Evolutionary conservation across 2,329 filamentous ascomycete genomes (phyloP), one percentile per base, ranked within the genome.

Genomic region (Xenosphaeropsis pyriputrescens): DNA sequence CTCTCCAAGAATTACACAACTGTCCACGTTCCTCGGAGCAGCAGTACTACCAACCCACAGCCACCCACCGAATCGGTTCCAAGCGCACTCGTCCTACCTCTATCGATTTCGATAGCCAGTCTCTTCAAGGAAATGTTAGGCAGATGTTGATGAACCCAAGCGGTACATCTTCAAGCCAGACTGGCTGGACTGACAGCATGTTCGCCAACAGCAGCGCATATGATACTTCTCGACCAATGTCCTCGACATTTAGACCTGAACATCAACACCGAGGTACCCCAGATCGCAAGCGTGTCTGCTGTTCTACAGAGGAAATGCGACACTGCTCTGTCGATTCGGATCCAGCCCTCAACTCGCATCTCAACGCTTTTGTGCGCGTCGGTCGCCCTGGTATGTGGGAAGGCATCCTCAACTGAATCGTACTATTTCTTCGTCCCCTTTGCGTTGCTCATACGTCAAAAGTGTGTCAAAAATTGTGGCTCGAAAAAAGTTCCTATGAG

Each of bases 91-190:
- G 75, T 36, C 66, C 73, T 12, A 49, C 60, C 6, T 79, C 74
- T 12, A 63, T 70, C 39, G 75, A 81, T 29, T 19, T 37, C 41
- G 22, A 26, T 26, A 26, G 8, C 22, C 60, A 65, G 40, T 58
- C 63, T n/a, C 61, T 78, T 7, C 77, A 82, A 50, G 73, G 80
- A 42, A 77, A 79, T 41, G 77, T 83, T 9, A 73, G 77, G 38
- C 69, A 75, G 37, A 63, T 82, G 47, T 60, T 83, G 18, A 59
- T 58, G 33, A 59, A 52, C 26, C 22, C 4, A 26, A 9, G 3
- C 7, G 22, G 7, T 11, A 26, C 22, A 26, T 26, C 22, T 26
- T 26, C 22, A 26, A 50, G 50, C 37, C 40, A 46, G 29, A 45
- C 36, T 33, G 45, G 40, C 30, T 53, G 50, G 49, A 47, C 48